phyloP scores from a whole-genome alignment of 2,329 filamentous ascomycete species.

The Blastomyces parvus region DNA sequence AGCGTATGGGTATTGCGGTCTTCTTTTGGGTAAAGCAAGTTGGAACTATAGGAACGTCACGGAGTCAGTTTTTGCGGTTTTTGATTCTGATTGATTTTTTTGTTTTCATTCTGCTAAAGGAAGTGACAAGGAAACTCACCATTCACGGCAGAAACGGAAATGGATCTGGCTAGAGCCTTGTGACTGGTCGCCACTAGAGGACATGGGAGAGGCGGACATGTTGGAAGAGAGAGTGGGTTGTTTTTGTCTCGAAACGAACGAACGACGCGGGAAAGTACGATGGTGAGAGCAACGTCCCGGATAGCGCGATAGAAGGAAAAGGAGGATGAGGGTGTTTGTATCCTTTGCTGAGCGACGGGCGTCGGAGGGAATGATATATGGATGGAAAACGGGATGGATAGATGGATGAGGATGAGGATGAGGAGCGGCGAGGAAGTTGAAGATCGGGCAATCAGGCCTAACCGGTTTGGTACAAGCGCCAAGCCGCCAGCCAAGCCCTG shows the following conservation, averaged over 20 bases:
- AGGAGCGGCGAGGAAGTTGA: neutral
- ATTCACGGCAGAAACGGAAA: constrained; percentile 97
- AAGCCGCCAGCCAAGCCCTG: too few relatives aligned
- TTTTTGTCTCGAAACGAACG: neutral
- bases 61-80: constrained; percentile 18
- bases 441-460: neutral
- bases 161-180: constrained; percentile 63
- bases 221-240: neutral
- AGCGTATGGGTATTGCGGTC: constrained; percentile 73
- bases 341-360: neutral
- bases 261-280: neutral
- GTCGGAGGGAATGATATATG: neutral
- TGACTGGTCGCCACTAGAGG: constrained; percentile 31
- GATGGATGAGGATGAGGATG: too few relatives aligned
- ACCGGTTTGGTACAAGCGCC: neutral
- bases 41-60: constrained; percentile 51
- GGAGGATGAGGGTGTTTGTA: neutral
- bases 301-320: neutral
- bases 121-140: constrained; percentile 43
- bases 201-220: constrained; percentile 37
- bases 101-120: neutral
- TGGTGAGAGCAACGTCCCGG: neutral
- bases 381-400: neutral
- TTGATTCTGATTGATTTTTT: neutral
- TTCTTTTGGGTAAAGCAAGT: constrained; percentile 96